A percentile compares a stretch with the other conserved stretches of the same genome.
Evolutionary conservation across 768 basidiomycete species (phyloP).

Genomic region (Trametes meyenii): DNA sequence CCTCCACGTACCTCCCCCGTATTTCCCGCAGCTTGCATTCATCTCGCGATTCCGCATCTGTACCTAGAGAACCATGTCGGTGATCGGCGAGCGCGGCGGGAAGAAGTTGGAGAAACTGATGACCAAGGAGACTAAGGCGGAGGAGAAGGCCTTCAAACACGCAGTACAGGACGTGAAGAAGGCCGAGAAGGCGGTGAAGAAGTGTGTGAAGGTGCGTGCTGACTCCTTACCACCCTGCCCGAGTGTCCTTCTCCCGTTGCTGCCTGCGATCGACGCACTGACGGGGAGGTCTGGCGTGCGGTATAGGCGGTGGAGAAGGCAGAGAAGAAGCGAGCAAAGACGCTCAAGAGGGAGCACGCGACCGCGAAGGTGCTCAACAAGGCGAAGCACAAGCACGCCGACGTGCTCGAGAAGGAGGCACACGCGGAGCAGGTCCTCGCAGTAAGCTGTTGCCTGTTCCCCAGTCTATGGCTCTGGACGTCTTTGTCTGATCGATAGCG

Average conservation of each 20-base stretch:
- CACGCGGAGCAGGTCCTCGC: slow-evolving; percentile 1
- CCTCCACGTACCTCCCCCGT: not conserved
- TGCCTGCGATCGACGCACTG: not conserved
- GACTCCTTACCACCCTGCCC: not conserved
- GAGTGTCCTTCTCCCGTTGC: not conserved
- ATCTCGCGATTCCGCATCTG: not conserved
- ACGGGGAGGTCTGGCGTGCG: not conserved
- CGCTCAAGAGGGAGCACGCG: slow-evolving; percentile 12
- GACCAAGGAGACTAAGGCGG: slow-evolving; percentile 15
- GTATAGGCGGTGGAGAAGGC: slow-evolving; percentile 17
- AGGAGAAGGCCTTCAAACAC: slow-evolving; percentile 16
- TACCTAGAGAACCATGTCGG: slow-evolving; percentile 7
- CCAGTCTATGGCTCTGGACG: not conserved
- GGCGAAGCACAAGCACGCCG: slow-evolving; percentile 15
- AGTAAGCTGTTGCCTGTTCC: not conserved
- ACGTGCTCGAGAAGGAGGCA: slow-evolving; percentile 6
- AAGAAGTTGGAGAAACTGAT: slow-evolving; percentile 23
- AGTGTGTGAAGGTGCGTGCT: slow-evolving; percentile 20
- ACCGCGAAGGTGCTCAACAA: slow-evolving; percentile 15
- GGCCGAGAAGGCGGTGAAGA: slow-evolving; percentile 24
- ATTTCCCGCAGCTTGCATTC: not conserved
- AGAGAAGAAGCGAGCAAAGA: slow-evolving; percentile 10
- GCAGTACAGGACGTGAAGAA: slow-evolving; percentile 19
- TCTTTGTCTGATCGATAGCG: not conserved
- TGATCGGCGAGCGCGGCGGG: slow-evolving; percentile 6